Conservation (phyloP, 805 yeast genomes). For the Hanseniaspora taiwanica region DNA sequence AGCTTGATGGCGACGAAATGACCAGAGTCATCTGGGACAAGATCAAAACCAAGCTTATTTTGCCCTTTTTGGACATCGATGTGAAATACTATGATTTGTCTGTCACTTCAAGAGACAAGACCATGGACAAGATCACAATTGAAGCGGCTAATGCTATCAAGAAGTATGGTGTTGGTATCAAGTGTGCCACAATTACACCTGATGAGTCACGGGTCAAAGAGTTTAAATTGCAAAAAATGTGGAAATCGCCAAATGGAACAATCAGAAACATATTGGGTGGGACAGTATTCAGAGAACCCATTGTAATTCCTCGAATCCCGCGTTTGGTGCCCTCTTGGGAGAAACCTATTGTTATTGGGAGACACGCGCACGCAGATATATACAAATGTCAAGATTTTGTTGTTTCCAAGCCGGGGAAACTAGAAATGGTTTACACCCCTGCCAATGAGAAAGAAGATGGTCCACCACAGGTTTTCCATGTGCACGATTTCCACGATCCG, state of each 20-base stretch:
- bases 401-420: conserved; percentile 45
- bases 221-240: conserved; percentile 62
- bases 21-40: conserved; percentile 73
- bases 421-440: conserved; percentile 57
- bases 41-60: conserved; percentile 53
- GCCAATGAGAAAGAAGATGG: conserved; percentile 38
- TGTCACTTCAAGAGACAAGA: conserved; percentile 51
- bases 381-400: conserved; percentile 69
- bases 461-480: conserved; percentile 27
- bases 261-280: conserved; percentile 72
- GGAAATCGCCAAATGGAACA: conserved; percentile 80
- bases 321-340: conserved; percentile 71
- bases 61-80: conserved; percentile 60
- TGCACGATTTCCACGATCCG: conserved; percentile 48
- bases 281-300: conserved; percentile 76
- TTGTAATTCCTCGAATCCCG: conserved; percentile 66
- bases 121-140: conserved; percentile 59
- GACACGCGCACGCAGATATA: conserved; percentile 81
- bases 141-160: conserved; percentile 70
- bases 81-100: conserved; percentile 67
- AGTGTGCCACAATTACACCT: conserved; percentile 79
- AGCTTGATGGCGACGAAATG: conserved; percentile 79
- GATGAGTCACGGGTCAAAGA: conserved; percentile 72
- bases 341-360: conserved; percentile 70
- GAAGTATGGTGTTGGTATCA: conserved; percentile 66